Percentiles rank a stretch among this genome's conserved stretches.
These are phyloP conservation scores for Rhytidhysteron rufulum DNA, from an alignment of 2,329 filamentous ascomycete genomes.

Conservation along the genomic window DNA sequence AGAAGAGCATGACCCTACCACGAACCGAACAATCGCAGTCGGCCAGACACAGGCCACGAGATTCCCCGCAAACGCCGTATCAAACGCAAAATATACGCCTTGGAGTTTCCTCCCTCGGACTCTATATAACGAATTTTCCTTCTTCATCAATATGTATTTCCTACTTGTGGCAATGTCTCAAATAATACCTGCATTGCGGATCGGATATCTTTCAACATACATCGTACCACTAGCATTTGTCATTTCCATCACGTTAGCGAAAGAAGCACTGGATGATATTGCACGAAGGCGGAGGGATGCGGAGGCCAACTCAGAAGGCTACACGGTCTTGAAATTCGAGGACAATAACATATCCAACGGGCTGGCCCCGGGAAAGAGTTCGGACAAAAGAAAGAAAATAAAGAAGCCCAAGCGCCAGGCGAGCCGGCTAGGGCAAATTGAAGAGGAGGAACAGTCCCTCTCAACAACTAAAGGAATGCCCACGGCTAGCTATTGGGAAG, in stretches of 20 bases:
- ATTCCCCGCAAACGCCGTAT: conserved; percentile 87
- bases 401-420: conserved; percentile 30
- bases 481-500: conserved; percentile 58
- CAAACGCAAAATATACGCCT: conserved; percentile 96
- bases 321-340: conserved; percentile 71
- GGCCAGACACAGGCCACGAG: conserved; percentile 68
- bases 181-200: conserved; percentile 80
- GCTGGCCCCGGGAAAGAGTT: conserved; percentile 25
- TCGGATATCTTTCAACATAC: conserved; percentile 93
- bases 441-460: conserved; percentile 61
- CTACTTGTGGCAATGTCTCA: conserved; percentile 92
- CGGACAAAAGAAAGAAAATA: conserved; percentile 25
- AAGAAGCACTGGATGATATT: conserved; percentile 94
- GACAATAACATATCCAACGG: conserved; percentile 45
- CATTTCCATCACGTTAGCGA: conserved; percentile 84
- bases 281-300: conserved; percentile 78
- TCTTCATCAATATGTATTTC: conserved; percentile 99
- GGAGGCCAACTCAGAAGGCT: conserved; percentile 91
- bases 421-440: conserved; percentile 59
- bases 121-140: conserved; percentile 97
- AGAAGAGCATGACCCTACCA: conserved; percentile 55
- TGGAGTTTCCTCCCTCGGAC: conserved; percentile 92
- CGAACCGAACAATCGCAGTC: conserved; percentile 71
- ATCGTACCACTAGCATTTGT: conserved; percentile 91
- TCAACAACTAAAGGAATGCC: conserved; percentile 31